Evolutionary conservation across 2,329 filamentous ascomycete genomes (phyloP), one percentile per base, ranked within the genome.

Genomic region (Paracoccidioides lutzii): DNA sequence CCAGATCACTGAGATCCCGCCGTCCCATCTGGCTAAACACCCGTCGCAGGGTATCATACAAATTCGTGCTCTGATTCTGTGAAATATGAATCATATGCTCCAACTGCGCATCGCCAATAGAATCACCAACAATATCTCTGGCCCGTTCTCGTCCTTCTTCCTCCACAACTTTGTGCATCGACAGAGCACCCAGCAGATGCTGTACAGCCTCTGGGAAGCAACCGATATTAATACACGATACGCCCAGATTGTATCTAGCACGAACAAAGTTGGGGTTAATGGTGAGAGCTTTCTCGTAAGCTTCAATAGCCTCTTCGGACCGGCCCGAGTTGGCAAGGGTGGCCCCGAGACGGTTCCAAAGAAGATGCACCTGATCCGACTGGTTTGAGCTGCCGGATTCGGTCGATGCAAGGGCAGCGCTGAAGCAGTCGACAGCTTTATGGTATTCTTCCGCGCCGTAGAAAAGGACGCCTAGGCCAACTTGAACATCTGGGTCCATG

Each of bases 391-490:
- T 82, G 57, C 93, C 93, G 40, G 84, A 80, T 71, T 95, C 90
- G 0, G 88, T 89, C 30, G 83, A 88, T 57, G 88, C 87, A 30
- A 98, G 81, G 0, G 94, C 91, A 0, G 91, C 85, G 55, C 86
- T 87, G 80, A 98, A 98, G 77, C 94, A 98, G 76, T 98, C 93
- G 41, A 98, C 91, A 0, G 93, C 93, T 75, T 98, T 98, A 69
- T 93, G 88, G 75, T 96, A 97, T 68, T 97, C 91, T 72, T 98
- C 93, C 35, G 88, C 90, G 53, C 91, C 93, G 73, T 98, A 98
- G 76, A 98, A 97, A 14, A 98, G 81, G 4, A 98, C 93, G 40
- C 94, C 94, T 1, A 98, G 79, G 0, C 93, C 93, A 57, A 98
- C 93, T 73, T 98, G 94, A 6, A 98, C 93, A 68, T 98, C 93